Base-by-base conservation (phyloP, 2,329 filamentous ascomycete species). In the Mycosphaerella arachidis region DNA sequence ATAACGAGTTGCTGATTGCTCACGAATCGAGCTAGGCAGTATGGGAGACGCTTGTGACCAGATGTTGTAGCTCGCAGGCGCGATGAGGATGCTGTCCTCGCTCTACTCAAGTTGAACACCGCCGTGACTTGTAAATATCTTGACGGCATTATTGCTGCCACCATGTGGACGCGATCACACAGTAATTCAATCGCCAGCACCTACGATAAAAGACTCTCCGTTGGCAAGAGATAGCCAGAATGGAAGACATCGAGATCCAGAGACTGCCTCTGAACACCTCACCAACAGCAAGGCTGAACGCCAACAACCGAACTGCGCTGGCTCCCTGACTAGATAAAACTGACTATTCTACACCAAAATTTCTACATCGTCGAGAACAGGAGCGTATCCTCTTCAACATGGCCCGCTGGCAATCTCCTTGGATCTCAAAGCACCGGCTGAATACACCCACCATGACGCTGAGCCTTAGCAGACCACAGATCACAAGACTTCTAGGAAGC, bases 381-480 rank as follows among this genome's bases (percentile, higher is more conserved):
- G 58, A 56, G 27, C 58, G 51, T 10, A 16, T 57, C 10, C 48
- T 48, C 2, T 60, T 55, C 58, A 60, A 57, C 9, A 60, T 55
- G 58, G 31, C 33, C 6, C 58, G 55, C 29, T 60, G 54, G 54
- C 57, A 57, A 9, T 40, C 35, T 16, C 20, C 40, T 1, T 45
- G 30, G 9, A 35, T 57, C 18, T 53, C 48, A 5, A 46, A 43
- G 13, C 29, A 33, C 37, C 54, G 54, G 56, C 56, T 58, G 6
- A 33, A 48, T 20, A 4, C 48, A 4, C 55, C 55, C 4, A 8
- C 33, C 6, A 10, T 9, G 9, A 20, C 35, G 9, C 16, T 52
- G 7, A n/a, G 27, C 6, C 37, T 45, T 16, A 12, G 20, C 31
- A 43, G 18, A 4, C 2, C 18, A 7, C 40, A 50, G n/a, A 24